Percentiles rank a stretch among this genome's conserved stretches.
phyloP scores from a whole-genome alignment of 2,329 filamentous ascomycete species.

The Pyrenophora teres region DNA sequence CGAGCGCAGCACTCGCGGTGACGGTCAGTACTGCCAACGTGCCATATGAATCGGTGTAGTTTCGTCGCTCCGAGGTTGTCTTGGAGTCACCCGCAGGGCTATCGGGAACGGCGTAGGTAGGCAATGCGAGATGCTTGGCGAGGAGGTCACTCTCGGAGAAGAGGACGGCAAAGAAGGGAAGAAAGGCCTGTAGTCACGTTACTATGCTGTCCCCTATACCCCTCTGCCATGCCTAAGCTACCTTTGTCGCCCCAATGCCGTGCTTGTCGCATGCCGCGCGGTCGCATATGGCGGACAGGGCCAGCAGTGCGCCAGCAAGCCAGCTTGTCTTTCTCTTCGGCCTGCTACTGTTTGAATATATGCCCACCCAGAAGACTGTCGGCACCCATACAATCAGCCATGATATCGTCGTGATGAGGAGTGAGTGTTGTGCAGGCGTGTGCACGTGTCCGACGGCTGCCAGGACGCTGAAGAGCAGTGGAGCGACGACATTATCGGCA shows the following conservation, averaged over 20 bases:
- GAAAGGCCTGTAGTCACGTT: slow-evolving; percentile 33
- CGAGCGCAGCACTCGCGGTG: slow-evolving; percentile 46
- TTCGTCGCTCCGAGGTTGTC: slow-evolving; percentile 18
- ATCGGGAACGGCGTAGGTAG: slow-evolving; percentile 28
- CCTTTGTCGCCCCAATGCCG: slow-evolving; percentile 54
- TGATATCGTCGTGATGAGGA: slow-evolving; percentile 51
- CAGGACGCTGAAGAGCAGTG: slow-evolving; percentile 43
- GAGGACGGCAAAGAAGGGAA: slow-evolving; percentile 41
- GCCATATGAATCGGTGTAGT: slow-evolving; percentile 27
- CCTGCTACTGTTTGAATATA: slow-evolving; percentile 34
- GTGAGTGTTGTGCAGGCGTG: slow-evolving; percentile 47
- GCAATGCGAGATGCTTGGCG: slow-evolving; percentile 29
- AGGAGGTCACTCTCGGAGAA: slow-evolving; percentile 36
- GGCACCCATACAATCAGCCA: slow-evolving; percentile 50
- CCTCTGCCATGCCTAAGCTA: slow-evolving; percentile 17
- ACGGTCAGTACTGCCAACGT: slow-evolving; percentile 43
- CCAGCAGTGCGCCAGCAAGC: slow-evolving; percentile 50
- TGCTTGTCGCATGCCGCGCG: slow-evolving; percentile 50
- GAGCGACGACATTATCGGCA: slow-evolving; percentile 42
- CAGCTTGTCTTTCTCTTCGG: slow-evolving; percentile 40
- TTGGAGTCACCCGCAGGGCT: slow-evolving; percentile 24
- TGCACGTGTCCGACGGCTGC: slow-evolving; percentile 42
- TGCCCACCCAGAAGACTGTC: slow-evolving; percentile 39
- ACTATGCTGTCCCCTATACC: too few relatives aligned
- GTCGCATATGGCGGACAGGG: slow-evolving; percentile 51